Base-by-base conservation (phyloP, 768 basidiomycete genomes). In the Daedaleopsis nitida region DNA sequence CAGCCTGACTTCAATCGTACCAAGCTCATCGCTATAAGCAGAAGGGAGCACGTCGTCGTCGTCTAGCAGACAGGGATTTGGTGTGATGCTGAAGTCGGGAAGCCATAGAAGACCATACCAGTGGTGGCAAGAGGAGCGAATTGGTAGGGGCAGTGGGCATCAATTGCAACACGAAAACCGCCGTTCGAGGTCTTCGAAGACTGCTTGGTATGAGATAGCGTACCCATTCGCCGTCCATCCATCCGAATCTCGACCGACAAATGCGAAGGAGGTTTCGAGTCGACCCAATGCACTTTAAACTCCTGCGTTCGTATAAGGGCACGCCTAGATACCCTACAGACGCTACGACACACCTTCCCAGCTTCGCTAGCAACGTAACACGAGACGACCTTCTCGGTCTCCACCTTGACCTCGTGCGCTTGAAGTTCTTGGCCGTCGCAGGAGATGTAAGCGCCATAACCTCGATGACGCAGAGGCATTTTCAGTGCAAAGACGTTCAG, bases 151-250 rank as follows among this genome's bases (percentile, higher is more conserved):
- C 50, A 32, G 14, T 53, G 38, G 11, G 59, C 44, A 21, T 59
- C 55, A 6, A 55, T n/a, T 5, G 57, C 34, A n/a, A 59, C 35
- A 7, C 55, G 27, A 19, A 63, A 21, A 8, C 60, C 60, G 5
- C 55, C 14, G 1, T 38, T 43, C 1, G 55, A 48, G 1, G 58
- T 21, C 21, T 58, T 64, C n/a, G 47, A 47, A 5, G 62, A 53
- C 1, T 42, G 55, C 48, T 52, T 64, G 55, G 21, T 48, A 23
- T 58, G 60, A n/a, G 53, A 59, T 6, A 52, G 19, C 8, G 58
- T 49, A 5, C 57, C 62, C 58, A 66, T 65, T n/a, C 60, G 52
- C 16, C 56, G 47, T 1, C 67, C 67, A 43, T 66, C 67, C 60
- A 62, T 57, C 23, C 58, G 48, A 16, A 66, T 45, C 12, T 65